Base-by-base conservation (phyloP, 1,284 basidiomycete genomes). In the Fomitopsis schrenkii region DNA sequence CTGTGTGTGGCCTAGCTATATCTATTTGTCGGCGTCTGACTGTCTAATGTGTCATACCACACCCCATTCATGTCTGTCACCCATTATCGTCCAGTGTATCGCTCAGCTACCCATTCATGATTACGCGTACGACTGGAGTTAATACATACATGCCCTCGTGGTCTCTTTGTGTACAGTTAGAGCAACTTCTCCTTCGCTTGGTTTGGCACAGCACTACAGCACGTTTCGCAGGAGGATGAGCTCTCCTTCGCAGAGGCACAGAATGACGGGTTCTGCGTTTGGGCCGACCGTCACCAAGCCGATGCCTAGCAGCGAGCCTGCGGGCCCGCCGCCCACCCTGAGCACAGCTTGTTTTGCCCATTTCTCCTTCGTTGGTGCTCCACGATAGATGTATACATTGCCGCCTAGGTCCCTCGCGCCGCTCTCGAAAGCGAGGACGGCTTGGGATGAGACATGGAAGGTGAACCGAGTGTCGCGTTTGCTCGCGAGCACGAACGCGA, bases 401-500 rank as follows among this genome's bases (percentile, higher is more conserved):
- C 91, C 87, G 15, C 88, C 87, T 22, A 84, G 81, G 68, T 80
- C 82, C 64, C 74, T 76, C 36, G 80, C 72, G 30, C 92, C 90
- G 62, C 86, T 85, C 71, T 97, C 95, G 67, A 97, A 93, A 0
- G 91, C 93, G 55, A 95, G 77, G 0, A 92, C 87, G 8, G 81
- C 79, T 40, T 76, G 70, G 1, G 75, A 69, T 1, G 80, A 73
- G 36, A 86, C 74, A 69, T 97, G 93, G 67, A 89, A 83, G 1
- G 90, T 90, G 75, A 95, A 94, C 14, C 92, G 84, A 0, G 90
- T 86, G 73, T 97, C 94, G 30, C 87, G 87, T 74, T 99, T 99
- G 4, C 94, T 96, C 1, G 95, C 94, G 35, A 99, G 81, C 19
- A 98, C 97, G 71, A 98, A 99, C 1, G 93, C 84, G 4, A 99